phyloP scores from a whole-genome alignment of 257 asterid species.

The Ballota nigra region DNA sequence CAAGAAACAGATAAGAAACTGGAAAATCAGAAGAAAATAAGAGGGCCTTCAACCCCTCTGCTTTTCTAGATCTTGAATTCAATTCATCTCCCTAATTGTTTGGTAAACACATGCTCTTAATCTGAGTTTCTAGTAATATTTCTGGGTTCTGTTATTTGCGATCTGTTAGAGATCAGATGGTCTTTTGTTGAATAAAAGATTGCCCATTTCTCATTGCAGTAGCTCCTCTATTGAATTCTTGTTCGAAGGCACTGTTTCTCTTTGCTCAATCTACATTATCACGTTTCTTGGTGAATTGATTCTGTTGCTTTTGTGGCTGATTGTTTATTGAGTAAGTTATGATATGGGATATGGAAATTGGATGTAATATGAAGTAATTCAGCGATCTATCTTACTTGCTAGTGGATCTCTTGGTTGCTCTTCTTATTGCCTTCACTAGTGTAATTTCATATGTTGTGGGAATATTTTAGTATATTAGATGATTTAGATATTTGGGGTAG shows the following conservation, averaged over 20 bases:
- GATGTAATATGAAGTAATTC: slow-evolving; percentile 1
- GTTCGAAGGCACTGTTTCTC: slow-evolving; percentile 23
- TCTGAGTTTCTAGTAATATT: slow-evolving; percentile 27
- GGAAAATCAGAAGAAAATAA: slow-evolving; percentile 25
- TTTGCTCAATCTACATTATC: slow-evolving; percentile 45
- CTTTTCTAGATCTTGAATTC: slow-evolving; percentile 68
- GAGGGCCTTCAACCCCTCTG: slow-evolving; percentile 66
- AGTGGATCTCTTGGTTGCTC: slow-evolving; percentile 34
- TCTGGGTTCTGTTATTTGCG: slow-evolving; percentile 40
- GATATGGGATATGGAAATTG: slow-evolving; percentile 9
- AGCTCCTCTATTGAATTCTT: not conserved
- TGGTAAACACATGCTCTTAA: not conserved
- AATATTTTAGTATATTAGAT: too few species aligned
- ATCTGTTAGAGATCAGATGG: slow-evolving; percentile 59
- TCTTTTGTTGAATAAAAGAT: slow-evolving; percentile 34
- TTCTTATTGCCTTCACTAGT: not conserved
- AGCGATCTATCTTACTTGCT: slow-evolving; percentile 7
- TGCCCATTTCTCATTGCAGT: slow-evolving; percentile 26
- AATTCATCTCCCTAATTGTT: slow-evolving; percentile 27
- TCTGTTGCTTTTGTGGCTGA: slow-evolving; percentile 20
- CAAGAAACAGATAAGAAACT: slow-evolving; percentile 33
- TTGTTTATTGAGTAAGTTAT: slow-evolving; percentile 5
- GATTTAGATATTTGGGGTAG: too few species aligned
- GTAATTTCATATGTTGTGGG: too few species aligned
- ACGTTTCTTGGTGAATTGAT: slow-evolving; percentile 23